Conservation (phyloP, 2,329 filamentous ascomycete species). For the Coleophoma crateriformis region DNA sequence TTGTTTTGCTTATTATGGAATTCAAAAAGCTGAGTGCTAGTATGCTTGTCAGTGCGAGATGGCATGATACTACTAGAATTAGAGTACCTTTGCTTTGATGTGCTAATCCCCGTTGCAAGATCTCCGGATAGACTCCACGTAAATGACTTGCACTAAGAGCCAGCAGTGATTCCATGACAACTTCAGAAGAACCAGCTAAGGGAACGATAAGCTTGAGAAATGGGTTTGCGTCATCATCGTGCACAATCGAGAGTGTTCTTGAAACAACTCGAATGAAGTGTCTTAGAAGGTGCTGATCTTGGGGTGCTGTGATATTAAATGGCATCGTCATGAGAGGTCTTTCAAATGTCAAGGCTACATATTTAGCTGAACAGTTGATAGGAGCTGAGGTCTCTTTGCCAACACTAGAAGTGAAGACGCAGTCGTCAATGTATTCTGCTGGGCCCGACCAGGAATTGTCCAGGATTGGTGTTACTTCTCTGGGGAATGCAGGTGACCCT, state of each 20-base stretch:
- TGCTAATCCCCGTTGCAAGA: neutral
- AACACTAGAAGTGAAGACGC: neutral
- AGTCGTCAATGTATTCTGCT: neutral
- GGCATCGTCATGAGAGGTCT: neutral
- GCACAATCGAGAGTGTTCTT: neutral
- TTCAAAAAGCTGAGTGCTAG: neutral
- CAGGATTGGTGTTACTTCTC: too few species aligned
- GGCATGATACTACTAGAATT: neutral
- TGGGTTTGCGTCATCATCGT: slow-evolving; percentile 1
- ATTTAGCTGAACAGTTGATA: neutral
- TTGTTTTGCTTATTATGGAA: neutral
- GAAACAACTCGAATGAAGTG: slow-evolving; percentile 1
- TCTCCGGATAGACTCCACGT: slow-evolving; percentile 1
- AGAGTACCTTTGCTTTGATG: slow-evolving; percentile 2
- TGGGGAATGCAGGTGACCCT: too few species aligned
- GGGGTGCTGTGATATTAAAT: neutral
- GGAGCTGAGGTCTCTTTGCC: too few species aligned
- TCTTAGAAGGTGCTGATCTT: slow-evolving; percentile 1
- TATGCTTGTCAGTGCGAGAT: neutral
- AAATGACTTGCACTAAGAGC: slow-evolving; percentile 2
- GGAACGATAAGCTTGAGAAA: slow-evolving; percentile 1
- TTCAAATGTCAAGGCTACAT: neutral
- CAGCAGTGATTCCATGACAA: slow-evolving; percentile 1
- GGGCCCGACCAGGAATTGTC: neutral
- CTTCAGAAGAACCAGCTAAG: neutral